These are phyloP conservation scores for Sugiyamaella xylanicola DNA, from an alignment of 1,139 yeast genomes.

Conservation along the genomic window DNA sequence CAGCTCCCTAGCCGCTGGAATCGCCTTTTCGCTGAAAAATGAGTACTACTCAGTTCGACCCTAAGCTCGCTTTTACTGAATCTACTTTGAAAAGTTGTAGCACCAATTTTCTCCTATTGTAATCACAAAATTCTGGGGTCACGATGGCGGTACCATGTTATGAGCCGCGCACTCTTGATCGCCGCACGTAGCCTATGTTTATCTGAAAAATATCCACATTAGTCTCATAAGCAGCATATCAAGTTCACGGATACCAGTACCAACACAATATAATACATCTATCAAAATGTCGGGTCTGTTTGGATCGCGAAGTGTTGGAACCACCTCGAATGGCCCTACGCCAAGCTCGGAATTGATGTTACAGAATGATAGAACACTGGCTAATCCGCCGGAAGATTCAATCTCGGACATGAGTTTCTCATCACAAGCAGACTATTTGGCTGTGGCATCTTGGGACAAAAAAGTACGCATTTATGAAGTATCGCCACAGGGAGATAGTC, in stretches of 20 bases:
- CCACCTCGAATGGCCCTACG: conserved; percentile 2
- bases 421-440: conserved; percentile 81
- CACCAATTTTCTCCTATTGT: no score
- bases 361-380: conserved; percentile 72
- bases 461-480: conserved; percentile 92
- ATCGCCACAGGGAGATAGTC: conserved; percentile 61
- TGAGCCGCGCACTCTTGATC: no score
- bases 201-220: conserved; percentile 1
- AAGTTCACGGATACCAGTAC: background rate
- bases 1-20: background rate
- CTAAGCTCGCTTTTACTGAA: background rate
- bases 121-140: no score
- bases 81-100: no score
- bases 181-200: background rate
- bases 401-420: conserved; percentile 86
- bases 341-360: conserved; percentile 59
- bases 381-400: conserved; percentile 90
- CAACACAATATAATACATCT: background rate
- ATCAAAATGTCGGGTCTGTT: conserved; percentile 7
- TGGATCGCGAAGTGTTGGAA: conserved; percentile 7
- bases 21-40: no score
- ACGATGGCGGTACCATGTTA: no score
- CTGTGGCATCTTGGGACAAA: conserved; percentile 94
- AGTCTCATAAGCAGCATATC: background rate
- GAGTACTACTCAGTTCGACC: background rate